Percentiles rank a stretch among this genome's conserved stretches.
phyloP scores from a whole-genome alignment of 805 yeast genomes.

The Debaryomyces prosopidis region DNA sequence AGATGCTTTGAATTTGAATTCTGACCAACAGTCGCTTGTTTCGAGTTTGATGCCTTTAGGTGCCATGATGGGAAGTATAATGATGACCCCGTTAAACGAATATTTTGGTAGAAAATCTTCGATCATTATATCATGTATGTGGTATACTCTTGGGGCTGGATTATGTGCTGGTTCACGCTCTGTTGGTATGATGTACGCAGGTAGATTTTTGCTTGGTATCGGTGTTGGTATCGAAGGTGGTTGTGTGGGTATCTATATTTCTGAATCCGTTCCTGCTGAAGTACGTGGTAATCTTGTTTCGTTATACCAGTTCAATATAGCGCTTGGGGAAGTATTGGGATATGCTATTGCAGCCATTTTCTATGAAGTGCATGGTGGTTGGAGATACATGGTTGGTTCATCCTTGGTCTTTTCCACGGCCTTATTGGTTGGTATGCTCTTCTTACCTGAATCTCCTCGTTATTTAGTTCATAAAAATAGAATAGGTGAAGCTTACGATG shows the following conservation, averaged over 20 bases:
- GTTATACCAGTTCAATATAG: constrained; percentile 62
- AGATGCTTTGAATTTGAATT: constrained; percentile 37
- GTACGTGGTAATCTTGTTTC: constrained; percentile 58
- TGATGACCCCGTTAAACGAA: constrained; percentile 60
- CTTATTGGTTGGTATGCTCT: constrained; percentile 50
- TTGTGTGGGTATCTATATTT: constrained; percentile 60
- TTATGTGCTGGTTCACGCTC: constrained; percentile 48
- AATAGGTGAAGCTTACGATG: constrained; percentile 52
- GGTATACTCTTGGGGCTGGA: constrained; percentile 62
- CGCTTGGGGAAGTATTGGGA: constrained; percentile 66
- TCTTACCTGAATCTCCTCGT: constrained; percentile 64
- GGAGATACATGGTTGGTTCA: constrained; percentile 69
- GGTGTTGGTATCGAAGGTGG: constrained; percentile 72
- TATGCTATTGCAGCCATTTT: constrained; percentile 65
- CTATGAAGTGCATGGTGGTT: constrained; percentile 54
- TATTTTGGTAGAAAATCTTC: constrained; percentile 56
- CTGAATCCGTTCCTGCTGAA: constrained; percentile 60
- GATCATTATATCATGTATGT: constrained; percentile 55
- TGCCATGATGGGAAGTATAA: constrained; percentile 61
- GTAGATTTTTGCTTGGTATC: constrained; percentile 57
- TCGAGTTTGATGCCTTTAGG: constrained; percentile 69
- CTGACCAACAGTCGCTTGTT: constrained; percentile 51
- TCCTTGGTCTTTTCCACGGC: constrained; percentile 58
- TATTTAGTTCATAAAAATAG: constrained; percentile 53
- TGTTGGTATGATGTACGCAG: constrained; percentile 47